Percentiles rank a stretch among this genome's conserved stretches.
These are phyloP conservation scores for Cytospora paraplurivora DNA, from an alignment of 2,329 filamentous ascomycete species.

Conservation along the genomic window DNA sequence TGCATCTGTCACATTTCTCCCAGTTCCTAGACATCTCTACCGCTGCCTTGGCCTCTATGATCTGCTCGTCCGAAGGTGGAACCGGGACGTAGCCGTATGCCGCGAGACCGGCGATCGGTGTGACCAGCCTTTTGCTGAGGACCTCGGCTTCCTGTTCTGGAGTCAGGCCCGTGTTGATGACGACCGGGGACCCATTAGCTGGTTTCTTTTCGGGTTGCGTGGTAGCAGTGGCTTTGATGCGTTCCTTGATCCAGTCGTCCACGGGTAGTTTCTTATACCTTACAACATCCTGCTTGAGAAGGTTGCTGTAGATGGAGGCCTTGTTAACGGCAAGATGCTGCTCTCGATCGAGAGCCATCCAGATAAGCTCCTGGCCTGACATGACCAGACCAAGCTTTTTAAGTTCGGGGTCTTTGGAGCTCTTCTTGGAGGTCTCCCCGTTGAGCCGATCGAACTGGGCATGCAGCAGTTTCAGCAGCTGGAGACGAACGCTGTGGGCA, in stretches of 20 bases:
- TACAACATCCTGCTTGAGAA: constrained; percentile 80
- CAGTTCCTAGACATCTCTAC: constrained; percentile 71
- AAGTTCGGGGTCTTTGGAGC: constrained; percentile 48
- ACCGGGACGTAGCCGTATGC: constrained; percentile 73
- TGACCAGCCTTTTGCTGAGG: constrained; percentile 59
- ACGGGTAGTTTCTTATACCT: constrained; percentile 74
- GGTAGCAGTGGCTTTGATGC: constrained; percentile 42
- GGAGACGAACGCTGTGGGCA: constrained; percentile 56
- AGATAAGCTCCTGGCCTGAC: constrained; percentile 67
- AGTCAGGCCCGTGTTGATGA: constrained; percentile 70
- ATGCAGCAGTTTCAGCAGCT: constrained; percentile 65
- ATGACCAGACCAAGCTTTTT: constrained; percentile 53
- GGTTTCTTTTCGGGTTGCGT: constrained; percentile 39
- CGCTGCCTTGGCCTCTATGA: constrained; percentile 66
- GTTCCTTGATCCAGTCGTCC: constrained; percentile 70
- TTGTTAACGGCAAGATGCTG: constrained; percentile 70
- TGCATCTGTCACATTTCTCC: constrained; percentile 88
- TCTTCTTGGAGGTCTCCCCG: constrained; percentile 56
- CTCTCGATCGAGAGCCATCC: constrained; percentile 74
- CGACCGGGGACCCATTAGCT: constrained; percentile 44
- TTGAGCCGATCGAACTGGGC: constrained; percentile 69
- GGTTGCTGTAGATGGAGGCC: constrained; percentile 73
- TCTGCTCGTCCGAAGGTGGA: constrained; percentile 65
- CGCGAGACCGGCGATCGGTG: constrained; percentile 64
- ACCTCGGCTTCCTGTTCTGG: constrained; percentile 68